phyloP scores from a whole-genome alignment of 2,329 filamentous ascomycete species.

The Colletotrichum simmondsii region DNA sequence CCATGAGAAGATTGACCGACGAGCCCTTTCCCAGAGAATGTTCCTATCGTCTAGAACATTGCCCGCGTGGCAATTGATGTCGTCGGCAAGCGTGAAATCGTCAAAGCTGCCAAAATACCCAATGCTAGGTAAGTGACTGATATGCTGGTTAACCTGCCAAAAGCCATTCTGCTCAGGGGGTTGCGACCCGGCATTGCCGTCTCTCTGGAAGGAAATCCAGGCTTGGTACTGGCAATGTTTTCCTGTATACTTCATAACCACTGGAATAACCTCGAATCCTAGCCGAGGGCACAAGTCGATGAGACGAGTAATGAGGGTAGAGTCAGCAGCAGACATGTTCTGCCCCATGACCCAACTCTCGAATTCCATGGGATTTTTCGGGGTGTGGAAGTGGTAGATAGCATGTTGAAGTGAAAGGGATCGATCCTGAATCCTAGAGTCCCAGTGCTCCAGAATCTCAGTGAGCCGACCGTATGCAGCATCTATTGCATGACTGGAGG shows the following conservation, averaged over 20 bases:
- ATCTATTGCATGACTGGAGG: not conserved
- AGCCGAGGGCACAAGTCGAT: slow-evolving; percentile 4
- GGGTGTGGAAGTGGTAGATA: slow-evolving; percentile 25
- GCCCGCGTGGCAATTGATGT: not conserved
- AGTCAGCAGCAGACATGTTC: slow-evolving; percentile 13
- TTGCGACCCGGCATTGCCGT: not conserved
- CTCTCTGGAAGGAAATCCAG: not conserved
- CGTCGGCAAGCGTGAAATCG: slow-evolving; percentile 1
- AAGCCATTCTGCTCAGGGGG: not conserved
- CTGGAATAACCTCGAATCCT: slow-evolving; percentile 26
- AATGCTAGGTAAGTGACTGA: slow-evolving; percentile 15
- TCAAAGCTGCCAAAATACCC: slow-evolving; percentile 6
- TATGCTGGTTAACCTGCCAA: slow-evolving; percentile 27
- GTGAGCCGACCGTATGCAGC: not conserved
- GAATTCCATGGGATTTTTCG: slow-evolving; percentile 8
- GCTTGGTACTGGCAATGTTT: slow-evolving; percentile 12
- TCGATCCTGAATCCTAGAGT: not conserved
- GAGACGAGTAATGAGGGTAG: not conserved
- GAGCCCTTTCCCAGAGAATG: slow-evolving; percentile 26
- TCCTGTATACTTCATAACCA: slow-evolving; percentile 28
- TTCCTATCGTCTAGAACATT: slow-evolving; percentile 22
- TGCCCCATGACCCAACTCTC: slow-evolving; percentile 4
- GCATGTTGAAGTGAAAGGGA: slow-evolving; percentile 11
- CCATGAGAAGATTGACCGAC: slow-evolving; percentile 20
- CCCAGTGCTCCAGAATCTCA: slow-evolving; percentile 7